Evolutionary conservation across 2,329 filamentous ascomycete genomes (phyloP), one percentile per base, ranked within the genome.

Genomic region (Pseudovirgaria hyperparasitica): DNA sequence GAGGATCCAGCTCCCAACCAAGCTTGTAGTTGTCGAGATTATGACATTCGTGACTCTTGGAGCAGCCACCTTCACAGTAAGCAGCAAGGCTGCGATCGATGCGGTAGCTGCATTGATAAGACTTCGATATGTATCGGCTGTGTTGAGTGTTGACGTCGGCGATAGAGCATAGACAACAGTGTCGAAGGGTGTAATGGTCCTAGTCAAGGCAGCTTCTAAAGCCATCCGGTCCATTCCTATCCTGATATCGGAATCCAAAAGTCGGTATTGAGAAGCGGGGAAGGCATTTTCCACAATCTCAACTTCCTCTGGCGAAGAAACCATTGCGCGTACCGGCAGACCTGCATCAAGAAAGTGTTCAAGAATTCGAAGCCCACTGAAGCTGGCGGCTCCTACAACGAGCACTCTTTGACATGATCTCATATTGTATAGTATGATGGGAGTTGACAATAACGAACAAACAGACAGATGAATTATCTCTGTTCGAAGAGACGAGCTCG

Each of bases 301-400:
- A 17, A 34, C 37, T 26, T 39, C 35, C 26, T 37, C 39, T 17
- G 29, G 31, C 8, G 43, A 40, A n/a, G 26, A 34, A 3, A 45
- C 38, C 5, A 46, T 40, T 2, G 43, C 43, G 20, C 44, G 40
- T 17, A 48, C 35, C 3, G 40, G 42, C 7, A 47, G 26, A 17
- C 34, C 26, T 25, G 31, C 35, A 18, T 41, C 36, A 9, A 49
- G 31, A 8, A 47, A 25, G 20, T 43, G 41, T 21, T 37, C 30
- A 19, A 47, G 39, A 12, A 46, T 42, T 25, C 44, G 43, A 5
- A 39, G 45, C n/a, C 45, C 45, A 9, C 31, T 36, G 9, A 49
- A 35, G 22, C 22, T 36, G 23, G 38, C 34, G 16, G 39, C 43
- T 16, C 41, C 42, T 5, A 42, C 46, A 9, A 49, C 22, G 21